Percentiles rank a stretch among this genome's conserved stretches.
phyloP scores from a whole-genome alignment of 768 basidiomycete genomes.

The Mycena leptocephala region DNA sequence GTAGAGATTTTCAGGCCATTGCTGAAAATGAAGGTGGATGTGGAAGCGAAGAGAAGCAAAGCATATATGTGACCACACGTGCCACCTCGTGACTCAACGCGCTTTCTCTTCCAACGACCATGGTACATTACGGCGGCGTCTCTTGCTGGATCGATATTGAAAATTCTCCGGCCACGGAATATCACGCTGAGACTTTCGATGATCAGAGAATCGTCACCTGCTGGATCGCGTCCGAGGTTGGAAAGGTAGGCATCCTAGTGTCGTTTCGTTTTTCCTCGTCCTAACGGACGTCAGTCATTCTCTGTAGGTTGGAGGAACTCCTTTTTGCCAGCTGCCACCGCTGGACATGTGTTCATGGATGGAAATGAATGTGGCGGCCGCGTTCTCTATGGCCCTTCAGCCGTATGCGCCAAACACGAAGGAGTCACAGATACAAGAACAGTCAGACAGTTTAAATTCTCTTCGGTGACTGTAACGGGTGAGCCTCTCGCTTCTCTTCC shows the following conservation, averaged over 20 bases:
- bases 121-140: slow-evolving; percentile 2
- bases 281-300: slow-evolving; percentile 9
- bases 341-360: slow-evolving; percentile 28
- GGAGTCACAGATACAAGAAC: slow-evolving; percentile 20
- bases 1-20: too few relatives aligned
- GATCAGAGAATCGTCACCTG: slow-evolving; percentile 18
- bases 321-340: not conserved
- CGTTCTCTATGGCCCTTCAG: slow-evolving; percentile 8
- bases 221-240: slow-evolving; percentile 27
- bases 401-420: not conserved
- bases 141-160: slow-evolving; percentile 25
- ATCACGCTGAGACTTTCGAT: not conserved
- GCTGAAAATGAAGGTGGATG: too few relatives aligned
- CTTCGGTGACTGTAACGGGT: slow-evolving; percentile 14
- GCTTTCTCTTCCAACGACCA: not conserved
- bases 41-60: too few relatives aligned
- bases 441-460: slow-evolving; percentile 17
- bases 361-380: slow-evolving; percentile 27
- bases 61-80: too few relatives aligned
- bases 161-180: not conserved
- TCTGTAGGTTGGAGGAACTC: slow-evolving; percentile 25
- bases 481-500: not conserved
- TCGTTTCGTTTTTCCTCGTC: not conserved
- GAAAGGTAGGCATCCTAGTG: slow-evolving; percentile 11
- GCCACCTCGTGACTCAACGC: too few relatives aligned